Percentiles rank a stretch among this genome's conserved stretches.
These are phyloP conservation scores for Hanseniaspora mollemarum DNA, from an alignment of 805 yeast species.

Conservation along the genomic window DNA sequence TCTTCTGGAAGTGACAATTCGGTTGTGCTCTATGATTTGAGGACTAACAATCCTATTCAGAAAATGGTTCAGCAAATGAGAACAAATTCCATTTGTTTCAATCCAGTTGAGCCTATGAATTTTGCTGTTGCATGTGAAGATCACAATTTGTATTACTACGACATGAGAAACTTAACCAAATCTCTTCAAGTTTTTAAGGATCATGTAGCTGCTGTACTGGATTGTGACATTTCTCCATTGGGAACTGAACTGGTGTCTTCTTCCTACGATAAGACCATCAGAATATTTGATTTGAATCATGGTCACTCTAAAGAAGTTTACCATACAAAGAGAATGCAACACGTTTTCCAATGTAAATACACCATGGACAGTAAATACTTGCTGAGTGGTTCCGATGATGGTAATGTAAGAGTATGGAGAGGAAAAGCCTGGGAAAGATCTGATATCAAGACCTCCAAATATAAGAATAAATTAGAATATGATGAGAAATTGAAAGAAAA, in stretches of 20 bases:
- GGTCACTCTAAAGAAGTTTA: constrained; percentile 94
- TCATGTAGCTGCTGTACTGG: constrained; percentile 92
- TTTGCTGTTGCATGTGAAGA: constrained; percentile 91
- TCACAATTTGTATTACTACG: constrained; percentile 88
- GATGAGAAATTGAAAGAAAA: constrained; percentile 85
- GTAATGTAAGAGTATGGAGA: constrained; percentile 91
- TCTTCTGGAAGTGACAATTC: constrained; percentile 86
- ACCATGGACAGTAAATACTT: constrained; percentile 85
- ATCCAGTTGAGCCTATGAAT: constrained; percentile 93
- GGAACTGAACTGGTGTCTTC: constrained; percentile 95
- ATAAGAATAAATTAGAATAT: constrained; percentile 75
- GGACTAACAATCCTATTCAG: constrained; percentile 87
- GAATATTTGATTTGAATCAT: constrained; percentile 61
- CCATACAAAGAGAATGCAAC: constrained; percentile 97
- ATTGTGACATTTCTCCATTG: constrained; percentile 89
- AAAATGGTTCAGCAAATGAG: constrained; percentile 73
- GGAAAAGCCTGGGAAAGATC: constrained; percentile 75
- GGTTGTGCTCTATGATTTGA: constrained; percentile 74
- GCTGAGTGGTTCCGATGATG: constrained; percentile 88
- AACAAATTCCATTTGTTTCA: constrained; percentile 84
- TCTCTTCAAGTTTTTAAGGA: constrained; percentile 82
- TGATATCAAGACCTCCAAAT: constrained; percentile 65
- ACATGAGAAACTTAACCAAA: constrained; percentile 80
- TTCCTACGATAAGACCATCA: constrained; percentile 83
- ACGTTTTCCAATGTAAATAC: constrained; percentile 70